Conservation (phyloP, 2,329 filamentous ascomycete species). For the Aureobasidium sp. region DNA sequence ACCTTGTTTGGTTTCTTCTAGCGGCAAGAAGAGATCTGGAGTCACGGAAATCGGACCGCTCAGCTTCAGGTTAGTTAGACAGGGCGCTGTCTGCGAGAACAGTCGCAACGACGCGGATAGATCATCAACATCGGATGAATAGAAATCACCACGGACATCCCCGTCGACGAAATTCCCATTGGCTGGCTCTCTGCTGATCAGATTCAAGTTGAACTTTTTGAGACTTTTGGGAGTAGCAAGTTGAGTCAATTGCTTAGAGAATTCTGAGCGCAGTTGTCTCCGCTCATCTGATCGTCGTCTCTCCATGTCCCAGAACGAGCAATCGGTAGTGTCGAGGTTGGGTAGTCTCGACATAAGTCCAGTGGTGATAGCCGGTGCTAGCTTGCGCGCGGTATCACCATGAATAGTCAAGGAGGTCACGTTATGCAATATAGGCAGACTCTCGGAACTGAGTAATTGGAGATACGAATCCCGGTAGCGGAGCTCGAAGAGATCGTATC, state of each 20-base stretch:
- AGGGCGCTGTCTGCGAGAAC: background rate
- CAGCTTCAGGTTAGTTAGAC: background rate
- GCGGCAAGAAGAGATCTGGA: background rate
- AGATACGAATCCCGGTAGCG: constrained; percentile 7
- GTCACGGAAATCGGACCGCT: background rate
- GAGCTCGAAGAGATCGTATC: constrained; percentile 5
- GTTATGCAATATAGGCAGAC: background rate
- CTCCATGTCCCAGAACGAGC: background rate
- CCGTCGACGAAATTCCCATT: background rate
- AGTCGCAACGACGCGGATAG: background rate
- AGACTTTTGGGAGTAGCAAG: background rate
- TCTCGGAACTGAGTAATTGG: background rate
- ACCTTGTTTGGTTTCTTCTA: background rate
- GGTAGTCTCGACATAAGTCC: background rate
- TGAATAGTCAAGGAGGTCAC: background rate
- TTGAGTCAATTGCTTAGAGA: background rate
- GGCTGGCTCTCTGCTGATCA: background rate
- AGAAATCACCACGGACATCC: background rate
- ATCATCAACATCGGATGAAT: background rate
- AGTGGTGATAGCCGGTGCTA: background rate
- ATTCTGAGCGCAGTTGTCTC: background rate
- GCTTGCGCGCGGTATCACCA: background rate
- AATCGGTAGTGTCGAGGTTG: background rate
- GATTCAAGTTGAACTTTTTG: background rate
- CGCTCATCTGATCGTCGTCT: background rate